Evolutionary conservation across 768 basidiomycete species (phyloP).

Genomic region (Amanita rimosa): DNA sequence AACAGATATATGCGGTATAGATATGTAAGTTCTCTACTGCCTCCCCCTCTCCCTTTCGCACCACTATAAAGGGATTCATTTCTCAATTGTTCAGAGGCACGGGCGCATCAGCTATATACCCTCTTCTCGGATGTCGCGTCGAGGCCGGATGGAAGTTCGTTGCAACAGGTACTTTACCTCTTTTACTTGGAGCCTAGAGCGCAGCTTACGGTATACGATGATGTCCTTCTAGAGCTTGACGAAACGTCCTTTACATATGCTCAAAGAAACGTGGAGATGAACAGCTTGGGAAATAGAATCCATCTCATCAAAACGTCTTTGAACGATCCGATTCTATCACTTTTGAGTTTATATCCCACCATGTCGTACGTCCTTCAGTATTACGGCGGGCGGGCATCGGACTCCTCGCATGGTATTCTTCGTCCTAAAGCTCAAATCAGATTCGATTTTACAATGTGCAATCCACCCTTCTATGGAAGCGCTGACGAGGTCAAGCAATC

Average conservation of each 20-base stretch:
- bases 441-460: conserved; percentile 85
- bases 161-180: conserved; percentile 62
- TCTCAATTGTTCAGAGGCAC: conserved; percentile 61
- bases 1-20: conserved; percentile 37
- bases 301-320: conserved; percentile 26
- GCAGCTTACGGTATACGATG: not conserved
- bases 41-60: no score
- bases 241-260: conserved; percentile 46
- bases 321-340: conserved; percentile 35
- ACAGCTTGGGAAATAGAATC: conserved; percentile 44
- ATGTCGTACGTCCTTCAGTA: conserved; percentile 9
- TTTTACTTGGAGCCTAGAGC: not conserved
- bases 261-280: conserved; percentile 40
- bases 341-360: conserved; percentile 15
- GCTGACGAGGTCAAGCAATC: conserved; percentile 51
- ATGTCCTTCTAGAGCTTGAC: conserved; percentile 66
- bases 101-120: conserved; percentile 85
- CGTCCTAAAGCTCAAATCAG: conserved; percentile 17
- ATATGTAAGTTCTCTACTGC: conserved; percentile 44
- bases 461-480: conserved; percentile 91
- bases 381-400: no score
- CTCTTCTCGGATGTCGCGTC: conserved; percentile 55
- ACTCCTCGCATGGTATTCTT: no score
- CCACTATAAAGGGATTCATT: no score
- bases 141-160: conserved; percentile 45